Conservation (phyloP, 306 rosid species). For the Quercus bicolor region DNA sequence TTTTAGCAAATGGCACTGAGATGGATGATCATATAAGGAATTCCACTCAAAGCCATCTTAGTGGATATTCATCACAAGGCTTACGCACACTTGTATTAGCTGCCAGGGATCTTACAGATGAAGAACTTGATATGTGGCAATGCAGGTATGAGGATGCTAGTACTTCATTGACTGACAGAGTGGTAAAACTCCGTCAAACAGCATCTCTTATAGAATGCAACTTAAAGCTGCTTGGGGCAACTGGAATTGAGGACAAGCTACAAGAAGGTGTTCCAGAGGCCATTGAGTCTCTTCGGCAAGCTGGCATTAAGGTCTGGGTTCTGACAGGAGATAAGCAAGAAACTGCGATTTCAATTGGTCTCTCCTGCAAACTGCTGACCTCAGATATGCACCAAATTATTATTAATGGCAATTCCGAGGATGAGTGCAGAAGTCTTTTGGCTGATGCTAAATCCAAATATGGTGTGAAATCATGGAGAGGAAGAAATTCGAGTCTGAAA, state of each 20-base stretch:
- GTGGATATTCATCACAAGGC: conserved; percentile 77
- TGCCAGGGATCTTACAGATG: conserved; percentile 64
- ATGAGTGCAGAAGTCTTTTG: conserved; percentile 71
- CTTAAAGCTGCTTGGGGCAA: conserved; percentile 80
- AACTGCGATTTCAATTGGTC: conserved; percentile 94
- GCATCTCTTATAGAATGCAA: conserved; percentile 74
- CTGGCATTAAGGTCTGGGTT: conserved; percentile 99
- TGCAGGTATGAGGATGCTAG: conserved; percentile 85
- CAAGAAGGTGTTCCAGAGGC: conserved; percentile 98
- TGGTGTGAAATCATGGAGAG: conserved; percentile 45
- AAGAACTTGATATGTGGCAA: conserved; percentile 86
- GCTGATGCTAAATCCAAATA: conserved; percentile 58
- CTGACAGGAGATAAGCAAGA: conserved; percentile 99
- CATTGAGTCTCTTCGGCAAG: conserved; percentile 84
- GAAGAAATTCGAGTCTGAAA: conserved; percentile 26
- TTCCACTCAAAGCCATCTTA: conserved; percentile 68
- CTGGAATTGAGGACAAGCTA: conserved; percentile 96
- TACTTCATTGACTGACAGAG: conserved; percentile 79
- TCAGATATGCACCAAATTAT: conserved; percentile 71
- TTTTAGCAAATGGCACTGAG: conserved; percentile 43
- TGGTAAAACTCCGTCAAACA: conserved; percentile 65
- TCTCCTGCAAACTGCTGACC: conserved; percentile 85
- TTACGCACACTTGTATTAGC: conserved; percentile 91
- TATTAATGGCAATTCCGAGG: conserved; percentile 76
- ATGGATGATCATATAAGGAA: conserved; percentile 24